Percentiles rank a stretch among this genome's conserved stretches.
Evolutionary conservation across 805 yeast species (phyloP).

Genomic region (Myxozyma lipomycoides): DNA sequence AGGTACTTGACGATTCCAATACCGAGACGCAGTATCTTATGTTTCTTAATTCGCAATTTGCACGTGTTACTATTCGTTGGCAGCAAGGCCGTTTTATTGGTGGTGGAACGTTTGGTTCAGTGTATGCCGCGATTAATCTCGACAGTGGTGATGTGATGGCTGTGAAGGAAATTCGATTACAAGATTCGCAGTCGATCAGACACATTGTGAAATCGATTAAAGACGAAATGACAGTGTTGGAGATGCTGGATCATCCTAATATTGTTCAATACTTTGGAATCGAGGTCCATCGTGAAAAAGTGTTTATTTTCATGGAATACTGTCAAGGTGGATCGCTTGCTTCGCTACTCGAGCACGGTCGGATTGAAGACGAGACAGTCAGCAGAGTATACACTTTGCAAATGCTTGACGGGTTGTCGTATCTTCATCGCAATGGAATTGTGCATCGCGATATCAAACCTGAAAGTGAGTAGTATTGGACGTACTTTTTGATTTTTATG

Average conservation of each 20-base stretch:
- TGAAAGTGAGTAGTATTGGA: conserved; percentile 41
- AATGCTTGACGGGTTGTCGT: conserved; percentile 91
- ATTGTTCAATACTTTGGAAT: conserved; percentile 96
- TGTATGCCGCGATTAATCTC: conserved; percentile 83
- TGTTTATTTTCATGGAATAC: conserved; percentile 93
- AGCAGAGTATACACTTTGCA: conserved; percentile 86
- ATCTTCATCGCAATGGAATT: conserved; percentile 88
- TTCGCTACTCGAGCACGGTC: conserved; percentile 77
- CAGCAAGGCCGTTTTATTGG: conserved; percentile 93
- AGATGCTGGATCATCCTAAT: conserved; percentile 92
- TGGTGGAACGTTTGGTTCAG: conserved; percentile 94
- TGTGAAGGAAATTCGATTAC: conserved; percentile 89
- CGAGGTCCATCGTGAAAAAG: conserved; percentile 93
- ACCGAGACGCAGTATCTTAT: conserved; percentile 83
- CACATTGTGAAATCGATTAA: conserved; percentile 82
- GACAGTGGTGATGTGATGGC: conserved; percentile 97
- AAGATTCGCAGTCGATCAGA: conserved; percentile 78
- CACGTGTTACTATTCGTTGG: conserved; percentile 92
- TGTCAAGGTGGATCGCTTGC: conserved; percentile 96
- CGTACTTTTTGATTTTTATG: no score
- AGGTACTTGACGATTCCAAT: conserved; percentile 82
- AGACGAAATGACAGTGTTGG: conserved; percentile 95
- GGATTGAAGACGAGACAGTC: conserved; percentile 92
- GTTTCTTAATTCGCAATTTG: conserved; percentile 80
- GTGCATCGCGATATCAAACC: conserved; percentile 98